Evolutionary conservation across 768 basidiomycete species (phyloP).

Genomic region (Rhodotorula babjevae): DNA sequence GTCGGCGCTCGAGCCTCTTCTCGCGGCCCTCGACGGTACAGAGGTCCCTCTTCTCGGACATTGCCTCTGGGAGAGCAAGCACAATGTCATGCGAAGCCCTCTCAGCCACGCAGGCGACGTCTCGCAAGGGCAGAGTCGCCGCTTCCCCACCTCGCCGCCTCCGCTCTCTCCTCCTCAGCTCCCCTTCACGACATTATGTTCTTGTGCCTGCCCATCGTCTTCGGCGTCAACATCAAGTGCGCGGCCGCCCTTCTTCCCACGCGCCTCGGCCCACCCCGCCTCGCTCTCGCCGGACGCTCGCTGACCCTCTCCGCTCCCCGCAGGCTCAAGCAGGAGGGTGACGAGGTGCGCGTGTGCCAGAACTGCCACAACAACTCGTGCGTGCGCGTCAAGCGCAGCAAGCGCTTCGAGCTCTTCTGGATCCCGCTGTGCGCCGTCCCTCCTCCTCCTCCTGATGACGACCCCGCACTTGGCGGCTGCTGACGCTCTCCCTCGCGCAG

Average conservation of each 20-base stretch:
- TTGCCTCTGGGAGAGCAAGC: no score
- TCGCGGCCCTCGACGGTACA: no score
- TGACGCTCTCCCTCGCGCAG: background rate
- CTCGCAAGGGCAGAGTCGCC: no score
- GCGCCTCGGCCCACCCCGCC: background rate
- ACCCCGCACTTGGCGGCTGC: background rate
- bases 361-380: conserved; percentile 2
- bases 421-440: background rate
- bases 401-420: conserved; percentile 17
- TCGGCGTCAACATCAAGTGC: background rate
- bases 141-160: background rate
- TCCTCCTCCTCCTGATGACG: background rate
- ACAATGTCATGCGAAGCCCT: no score
- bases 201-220: conserved; percentile 3
- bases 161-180: background rate
- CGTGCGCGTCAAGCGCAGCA: background rate
- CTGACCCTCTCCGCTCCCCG: no score
- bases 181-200: background rate
- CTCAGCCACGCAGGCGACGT: no score
- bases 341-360: background rate
- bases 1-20: no score
- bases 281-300: background rate
- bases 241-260: background rate
- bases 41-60: no score
- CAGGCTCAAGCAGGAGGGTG: background rate